Percentiles rank a stretch among this genome's conserved stretches.
phyloP scores from a whole-genome alignment of 2,329 filamentous ascomycete species.

The Malbranchea zuffiana region DNA sequence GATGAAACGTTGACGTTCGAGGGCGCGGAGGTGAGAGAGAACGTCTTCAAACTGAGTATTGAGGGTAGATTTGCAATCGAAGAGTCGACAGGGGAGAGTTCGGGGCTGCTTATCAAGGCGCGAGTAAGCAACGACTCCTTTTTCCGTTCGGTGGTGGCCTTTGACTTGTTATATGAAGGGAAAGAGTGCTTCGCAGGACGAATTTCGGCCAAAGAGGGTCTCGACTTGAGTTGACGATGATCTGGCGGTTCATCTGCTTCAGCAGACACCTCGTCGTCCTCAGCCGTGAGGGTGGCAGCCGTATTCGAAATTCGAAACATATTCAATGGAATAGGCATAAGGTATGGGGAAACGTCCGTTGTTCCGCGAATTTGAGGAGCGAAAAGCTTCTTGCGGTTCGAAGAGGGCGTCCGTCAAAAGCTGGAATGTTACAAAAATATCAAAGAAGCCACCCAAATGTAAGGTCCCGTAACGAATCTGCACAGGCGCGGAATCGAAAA shows the following conservation, averaged over 20 bases:
- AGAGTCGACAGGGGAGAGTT: constrained; percentile 33
- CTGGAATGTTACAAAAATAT: no score
- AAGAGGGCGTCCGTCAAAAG: no score
- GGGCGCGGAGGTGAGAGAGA: constrained; percentile 28
- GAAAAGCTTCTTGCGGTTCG: no score
- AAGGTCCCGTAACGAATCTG: no score
- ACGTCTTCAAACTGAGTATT: constrained; percentile 13
- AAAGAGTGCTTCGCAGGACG: constrained; percentile 18
- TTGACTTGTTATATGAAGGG: constrained; percentile 39
- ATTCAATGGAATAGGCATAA: constrained; percentile 19
- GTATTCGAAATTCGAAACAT: constrained; percentile 36
- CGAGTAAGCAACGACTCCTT: constrained; percentile 78
- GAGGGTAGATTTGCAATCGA: constrained; percentile 2
- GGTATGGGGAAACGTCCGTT: no score
- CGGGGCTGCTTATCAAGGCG: constrained; percentile 60
- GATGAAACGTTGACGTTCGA: constrained; percentile 63
- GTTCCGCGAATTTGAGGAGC: no score
- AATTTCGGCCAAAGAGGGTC: constrained; percentile 1
- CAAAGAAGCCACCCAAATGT: no score
- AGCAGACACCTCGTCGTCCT: constrained; percentile 55
- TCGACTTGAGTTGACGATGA: constrained; percentile 16
- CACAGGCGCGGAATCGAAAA: no score
- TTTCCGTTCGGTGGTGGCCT: constrained; percentile 40
- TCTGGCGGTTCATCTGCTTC: constrained; percentile 89
- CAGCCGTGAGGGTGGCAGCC: constrained; percentile 27